Evolutionary conservation across 306 rosid genomes (phyloP).

Genomic region (Amphicarpaea edgeworthii): DNA sequence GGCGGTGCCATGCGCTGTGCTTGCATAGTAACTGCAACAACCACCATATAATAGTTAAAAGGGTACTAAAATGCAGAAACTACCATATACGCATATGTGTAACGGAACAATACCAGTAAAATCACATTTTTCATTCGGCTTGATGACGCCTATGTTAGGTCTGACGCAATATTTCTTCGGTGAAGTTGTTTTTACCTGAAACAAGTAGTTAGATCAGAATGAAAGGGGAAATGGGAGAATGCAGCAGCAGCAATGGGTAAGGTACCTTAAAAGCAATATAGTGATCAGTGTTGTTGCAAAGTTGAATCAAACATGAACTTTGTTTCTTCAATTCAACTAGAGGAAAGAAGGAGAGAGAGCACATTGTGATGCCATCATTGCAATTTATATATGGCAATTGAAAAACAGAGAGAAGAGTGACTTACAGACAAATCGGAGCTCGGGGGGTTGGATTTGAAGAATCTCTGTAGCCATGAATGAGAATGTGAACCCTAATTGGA

Average conservation of each 20-base stretch:
- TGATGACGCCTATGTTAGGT: conserved; percentile 84
- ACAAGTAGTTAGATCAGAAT: neutral
- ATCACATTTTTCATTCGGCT: conserved; percentile 69
- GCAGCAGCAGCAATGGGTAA: too few relatives aligned
- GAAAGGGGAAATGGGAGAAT: neutral
- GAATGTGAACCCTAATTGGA: neutral
- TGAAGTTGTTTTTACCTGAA: conserved; percentile 96
- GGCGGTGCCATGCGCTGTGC: conserved; percentile 80
- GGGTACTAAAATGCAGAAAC: neutral
- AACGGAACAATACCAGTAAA: conserved; percentile 72
- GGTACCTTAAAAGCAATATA: conserved; percentile 89
- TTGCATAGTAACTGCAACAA: conserved; percentile 87
- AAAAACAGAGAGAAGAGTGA: neutral
- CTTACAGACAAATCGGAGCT: conserved; percentile 84
- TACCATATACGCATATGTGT: neutral
- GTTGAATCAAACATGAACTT: conserved; percentile 74
- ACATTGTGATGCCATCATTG: conserved; percentile 3
- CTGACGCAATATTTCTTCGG: conserved; percentile 93
- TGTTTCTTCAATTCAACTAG: conserved; percentile 91
- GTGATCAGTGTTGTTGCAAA: conserved; percentile 65
- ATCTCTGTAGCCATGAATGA: conserved; percentile 68
- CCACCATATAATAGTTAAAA: neutral
- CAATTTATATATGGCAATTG: neutral
- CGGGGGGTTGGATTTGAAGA: conserved; percentile 74
- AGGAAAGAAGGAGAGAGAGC: conserved; percentile 29